Evolutionary conservation across 2,329 filamentous ascomycete species (phyloP).

Genomic region (Fonsecaea nubica): DNA sequence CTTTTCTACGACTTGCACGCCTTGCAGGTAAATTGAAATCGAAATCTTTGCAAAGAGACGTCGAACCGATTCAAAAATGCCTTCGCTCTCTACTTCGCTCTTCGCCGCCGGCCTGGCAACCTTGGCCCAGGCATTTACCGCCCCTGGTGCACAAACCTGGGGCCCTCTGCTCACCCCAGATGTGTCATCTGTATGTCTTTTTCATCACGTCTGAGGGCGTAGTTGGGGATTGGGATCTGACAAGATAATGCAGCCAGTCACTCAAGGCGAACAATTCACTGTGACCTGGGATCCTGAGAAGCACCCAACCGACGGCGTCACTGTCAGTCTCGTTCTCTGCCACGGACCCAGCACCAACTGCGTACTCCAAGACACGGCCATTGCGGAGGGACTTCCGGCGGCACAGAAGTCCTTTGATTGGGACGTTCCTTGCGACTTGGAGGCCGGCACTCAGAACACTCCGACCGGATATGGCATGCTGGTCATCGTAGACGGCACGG

Average conservation of each 20-base stretch:
- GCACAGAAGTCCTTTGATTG: conserved; percentile 35
- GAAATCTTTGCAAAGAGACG: not conserved
- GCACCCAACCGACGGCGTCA: conserved; percentile 34
- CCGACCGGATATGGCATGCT: conserved; percentile 40
- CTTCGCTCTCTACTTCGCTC: conserved; percentile 46
- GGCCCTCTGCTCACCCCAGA: conserved; percentile 39
- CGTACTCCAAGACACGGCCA: conserved; percentile 31
- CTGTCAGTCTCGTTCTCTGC: conserved; percentile 40
- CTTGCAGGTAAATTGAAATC: not conserved
- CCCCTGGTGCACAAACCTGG: conserved; percentile 32
- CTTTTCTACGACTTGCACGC: not conserved
- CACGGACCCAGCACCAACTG: conserved; percentile 39
- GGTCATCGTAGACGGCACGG: conserved; percentile 41
- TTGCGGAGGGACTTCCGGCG: conserved; percentile 37
- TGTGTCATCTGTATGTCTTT: conserved; percentile 21
- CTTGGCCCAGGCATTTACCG: conserved; percentile 66
- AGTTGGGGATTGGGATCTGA: not conserved
- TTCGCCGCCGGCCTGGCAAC: conserved; percentile 71
- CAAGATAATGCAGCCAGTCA: conserved; percentile 31
- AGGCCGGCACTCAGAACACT: conserved; percentile 34
- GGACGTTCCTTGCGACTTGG: conserved; percentile 38
- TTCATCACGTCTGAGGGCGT: not conserved
- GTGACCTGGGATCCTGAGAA: conserved; percentile 38
- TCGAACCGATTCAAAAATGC: conserved; percentile 20
- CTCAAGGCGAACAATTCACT: conserved; percentile 37